Evolutionary conservation across 2,329 filamentous ascomycete genomes (phyloP).

Genomic region (Trichoderma semiorbis): DNA sequence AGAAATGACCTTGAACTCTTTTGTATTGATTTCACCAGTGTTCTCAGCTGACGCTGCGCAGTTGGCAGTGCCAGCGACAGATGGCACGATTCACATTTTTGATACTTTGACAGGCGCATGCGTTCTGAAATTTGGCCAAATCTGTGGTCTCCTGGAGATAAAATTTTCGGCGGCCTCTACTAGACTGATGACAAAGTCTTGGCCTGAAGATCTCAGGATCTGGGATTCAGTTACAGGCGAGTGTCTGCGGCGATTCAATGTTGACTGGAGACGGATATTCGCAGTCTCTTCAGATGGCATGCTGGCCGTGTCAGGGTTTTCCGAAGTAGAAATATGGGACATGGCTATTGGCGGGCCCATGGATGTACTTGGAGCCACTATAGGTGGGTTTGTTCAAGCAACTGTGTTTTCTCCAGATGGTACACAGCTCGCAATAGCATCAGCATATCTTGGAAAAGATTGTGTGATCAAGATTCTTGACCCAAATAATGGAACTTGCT

Average conservation of each 20-base stretch:
- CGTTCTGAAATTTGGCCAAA: not conserved
- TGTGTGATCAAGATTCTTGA: not conserved
- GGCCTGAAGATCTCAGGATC: not conserved
- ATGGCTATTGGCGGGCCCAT: not conserved
- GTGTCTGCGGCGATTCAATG: not conserved
- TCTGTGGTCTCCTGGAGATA: fast-evolving
- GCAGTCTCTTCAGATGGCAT: not conserved
- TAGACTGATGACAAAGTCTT: not conserved
- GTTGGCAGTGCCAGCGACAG: not conserved
- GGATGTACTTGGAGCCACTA: no score
- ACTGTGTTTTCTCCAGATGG: not conserved
- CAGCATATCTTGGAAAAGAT: fast-evolving
- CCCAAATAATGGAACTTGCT: not conserved
- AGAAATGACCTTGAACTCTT: not conserved
- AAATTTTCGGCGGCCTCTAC: not conserved
- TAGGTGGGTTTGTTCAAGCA: not conserved
- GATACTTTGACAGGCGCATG: not conserved
- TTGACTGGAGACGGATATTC: no score
- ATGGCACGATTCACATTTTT: not conserved
- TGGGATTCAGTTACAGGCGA: not conserved
- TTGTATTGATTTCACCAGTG: no score
- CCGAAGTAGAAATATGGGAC: not conserved
- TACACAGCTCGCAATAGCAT: not conserved
- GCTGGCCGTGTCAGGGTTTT: not conserved
- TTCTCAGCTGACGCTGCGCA: not conserved